Conservation (phyloP, 108 stramenopile species). For the Skeletonema tropicum region DNA sequence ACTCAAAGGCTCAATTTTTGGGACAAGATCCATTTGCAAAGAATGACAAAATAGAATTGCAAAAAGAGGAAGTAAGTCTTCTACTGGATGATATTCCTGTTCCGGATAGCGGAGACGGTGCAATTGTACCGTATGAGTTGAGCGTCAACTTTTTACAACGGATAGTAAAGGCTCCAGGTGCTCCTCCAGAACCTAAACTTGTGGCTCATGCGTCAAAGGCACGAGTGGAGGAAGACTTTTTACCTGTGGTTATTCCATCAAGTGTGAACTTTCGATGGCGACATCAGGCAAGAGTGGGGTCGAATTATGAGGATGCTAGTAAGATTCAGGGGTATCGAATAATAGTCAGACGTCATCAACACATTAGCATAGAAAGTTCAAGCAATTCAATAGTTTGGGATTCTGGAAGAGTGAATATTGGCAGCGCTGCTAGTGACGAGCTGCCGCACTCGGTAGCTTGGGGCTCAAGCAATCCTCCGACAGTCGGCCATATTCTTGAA, state of each 20-base stretch:
- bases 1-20: constrained; percentile 1
- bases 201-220: constrained; percentile 3
- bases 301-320: constrained; percentile 16
- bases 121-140: constrained; percentile 30
- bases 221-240: constrained; percentile 24
- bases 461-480: no score
- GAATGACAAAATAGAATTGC: neutral
- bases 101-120: constrained; percentile 6
- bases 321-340: constrained; percentile 22
- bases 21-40: neutral
- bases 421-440: neutral
- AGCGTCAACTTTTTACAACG: constrained; percentile 33
- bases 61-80: neutral
- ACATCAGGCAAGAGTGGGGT: constrained; percentile 29
- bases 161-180: constrained; percentile 36
- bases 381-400: neutral
- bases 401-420: neutral
- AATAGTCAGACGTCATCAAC: constrained; percentile 1
- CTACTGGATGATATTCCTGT: neutral
- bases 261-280: constrained; percentile 36
- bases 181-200: constrained; percentile 20
- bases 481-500: constrained; percentile 23
- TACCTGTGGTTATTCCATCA: constrained; percentile 27
- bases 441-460: neutral
- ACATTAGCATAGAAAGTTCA: no score